Conservation (phyloP, 1,139 yeast species). For the Diutina mesorugosa region DNA sequence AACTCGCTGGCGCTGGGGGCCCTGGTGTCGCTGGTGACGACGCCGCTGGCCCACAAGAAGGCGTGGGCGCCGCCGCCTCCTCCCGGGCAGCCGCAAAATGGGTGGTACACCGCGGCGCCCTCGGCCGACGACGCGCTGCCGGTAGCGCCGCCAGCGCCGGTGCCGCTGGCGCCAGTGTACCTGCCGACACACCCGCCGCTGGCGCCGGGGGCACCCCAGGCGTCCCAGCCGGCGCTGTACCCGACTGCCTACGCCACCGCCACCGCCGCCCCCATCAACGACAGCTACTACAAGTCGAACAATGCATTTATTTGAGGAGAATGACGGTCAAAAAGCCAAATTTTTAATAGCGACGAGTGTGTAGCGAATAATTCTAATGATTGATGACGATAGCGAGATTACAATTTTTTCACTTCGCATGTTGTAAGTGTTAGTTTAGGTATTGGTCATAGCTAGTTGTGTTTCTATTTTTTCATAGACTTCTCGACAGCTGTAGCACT, state of each 20-base stretch:
- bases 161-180: neutral
- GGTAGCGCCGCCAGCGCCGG: neutral
- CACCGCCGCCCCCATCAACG: neutral
- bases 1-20: neutral
- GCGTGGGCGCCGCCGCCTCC: neutral
- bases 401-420: no score
- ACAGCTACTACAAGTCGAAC: neutral
- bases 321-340: neutral
- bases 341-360: no score
- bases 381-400: no score
- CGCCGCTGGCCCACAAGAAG: neutral
- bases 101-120: neutral
- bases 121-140: neutral
- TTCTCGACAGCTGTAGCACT: no score
- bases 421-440: no score
- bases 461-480: no score
- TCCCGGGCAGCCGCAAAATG: neutral
- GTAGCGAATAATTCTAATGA: no score
- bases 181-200: neutral
- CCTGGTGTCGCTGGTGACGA: neutral
- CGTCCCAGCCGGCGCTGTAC: neutral
- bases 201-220: neutral
- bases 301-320: neutral
- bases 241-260: neutral
- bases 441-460: no score